phyloP scores from a whole-genome alignment of 1,284 basidiomycete species.

The Fereydounia khargensis region DNA sequence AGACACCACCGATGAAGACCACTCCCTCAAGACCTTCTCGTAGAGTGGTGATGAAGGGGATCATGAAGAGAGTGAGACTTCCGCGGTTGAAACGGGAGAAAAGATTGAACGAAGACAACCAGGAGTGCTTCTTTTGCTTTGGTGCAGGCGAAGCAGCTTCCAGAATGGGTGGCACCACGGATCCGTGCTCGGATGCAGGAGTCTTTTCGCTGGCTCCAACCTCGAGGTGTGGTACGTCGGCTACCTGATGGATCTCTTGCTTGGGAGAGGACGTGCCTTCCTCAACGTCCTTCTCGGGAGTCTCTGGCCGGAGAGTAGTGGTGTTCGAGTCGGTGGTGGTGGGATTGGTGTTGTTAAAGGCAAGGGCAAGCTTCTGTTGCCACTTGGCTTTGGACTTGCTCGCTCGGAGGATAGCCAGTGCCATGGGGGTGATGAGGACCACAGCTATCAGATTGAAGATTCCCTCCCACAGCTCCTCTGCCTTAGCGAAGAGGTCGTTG shows the following conservation, averaged over 20 bases:
- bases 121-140: too few relatives aligned
- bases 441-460: conserved; percentile 54
- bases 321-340: conserved; percentile 1
- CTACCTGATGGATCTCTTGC: neutral
- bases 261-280: neutral
- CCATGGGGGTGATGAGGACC: conserved; percentile 53
- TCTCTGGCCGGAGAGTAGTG: too few relatives aligned
- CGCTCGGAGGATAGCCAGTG: conserved; percentile 49
- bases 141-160: too few relatives aligned
- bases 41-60: conserved; percentile 52
- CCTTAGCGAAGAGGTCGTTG: conserved; percentile 61
- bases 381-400: conserved; percentile 48
- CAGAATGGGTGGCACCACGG: too few relatives aligned
- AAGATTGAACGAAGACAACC: conserved; percentile 9
- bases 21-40: conserved; percentile 54
- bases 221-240: too few relatives aligned
- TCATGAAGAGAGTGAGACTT: conserved; percentile 42
- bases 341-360: conserved; percentile 40
- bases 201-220: too few relatives aligned
- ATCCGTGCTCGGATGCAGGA: too few relatives aligned
- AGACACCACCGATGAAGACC: conserved; percentile 54
- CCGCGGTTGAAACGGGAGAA: conserved; percentile 28
- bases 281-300: neutral
- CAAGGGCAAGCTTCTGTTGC: conserved; percentile 44
- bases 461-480: conserved; percentile 55